Base-by-base conservation (phyloP, 352 stramenopile species). In the Achlya hypogyna region DNA sequence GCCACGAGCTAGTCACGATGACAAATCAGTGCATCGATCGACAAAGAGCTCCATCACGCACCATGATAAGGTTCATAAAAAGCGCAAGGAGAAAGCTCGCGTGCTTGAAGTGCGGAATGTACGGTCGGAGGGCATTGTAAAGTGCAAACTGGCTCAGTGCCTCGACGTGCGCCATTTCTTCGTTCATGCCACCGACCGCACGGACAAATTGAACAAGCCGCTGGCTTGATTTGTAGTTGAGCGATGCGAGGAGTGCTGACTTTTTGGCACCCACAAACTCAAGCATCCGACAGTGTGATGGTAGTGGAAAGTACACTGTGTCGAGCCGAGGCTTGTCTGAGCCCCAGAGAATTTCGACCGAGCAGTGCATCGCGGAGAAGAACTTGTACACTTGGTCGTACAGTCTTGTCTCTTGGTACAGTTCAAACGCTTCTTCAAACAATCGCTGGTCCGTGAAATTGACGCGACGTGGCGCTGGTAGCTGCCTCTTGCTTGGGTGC, bases 81-180 rank as follows among this genome's bases (percentile, higher is more conserved):
- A 64, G 51, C 10, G 54, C 54, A 8, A 64, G 38, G 54, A 51
- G n/a, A n/a, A 64, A 64, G 22, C 54, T 64, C 25, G 35, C n/a
- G 5, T 9, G 32, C 38, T 64, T 64, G 54, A 64, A 64, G n/a
- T 35, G 25, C 28, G 54, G 54, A 20, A 64, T 64, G 54, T 64
- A 64, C 35, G 54, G 54, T 5, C 54, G 32, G 6, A 64, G n/a
- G n/a, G 47, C 12, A n/a, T 64, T 64, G 54, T 64, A 64, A 22
- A 64, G 5, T 0, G 4, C 16, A 28, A 64, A 64, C 22, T 22
- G 23, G 16, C 32, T 52, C 8, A 64, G 54, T 2, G 47, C 54
- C 35, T 64, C 54, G 12, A 64, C 47, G 54, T 64, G 54, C 35
- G 45, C 31, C 54, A 64, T 64, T 45, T 64, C 54, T 25, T 64